Evolutionary conservation across 495 filamentous ascomycete species (phyloP), one percentile per base, ranked within the genome.

Genomic region (Aspergillus carlsbadensis): DNA sequence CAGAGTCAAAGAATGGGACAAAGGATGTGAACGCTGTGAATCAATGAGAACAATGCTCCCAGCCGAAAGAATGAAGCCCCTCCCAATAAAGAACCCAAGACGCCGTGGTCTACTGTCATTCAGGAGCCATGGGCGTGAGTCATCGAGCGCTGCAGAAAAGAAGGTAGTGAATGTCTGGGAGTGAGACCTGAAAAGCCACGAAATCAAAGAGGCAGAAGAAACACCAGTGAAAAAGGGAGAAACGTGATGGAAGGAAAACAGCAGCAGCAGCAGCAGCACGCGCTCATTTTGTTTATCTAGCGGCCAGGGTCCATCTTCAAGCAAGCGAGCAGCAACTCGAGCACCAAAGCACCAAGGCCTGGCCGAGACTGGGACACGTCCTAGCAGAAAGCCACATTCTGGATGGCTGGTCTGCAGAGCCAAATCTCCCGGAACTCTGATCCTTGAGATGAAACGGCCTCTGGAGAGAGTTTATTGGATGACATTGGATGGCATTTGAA

Each of bases 11-110:
- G 42, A 50, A 51, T n/a, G 37, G 37, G 8, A n/a, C 18, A 49
- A 56, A 46, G 52, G 49, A 20, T 15, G 17, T 35, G n/a, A n/a
- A 51, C 17, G 35, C 46, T 15, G 31, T 56, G 45, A 47, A 56
- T 56, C 45, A 52, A 60, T 51, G 43, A 29, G 24, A 49, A 59
- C 50, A 54, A 59, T 54, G 33, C 46, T n/a, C n/a, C 21, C 24
- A 47, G 8, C 26, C 46, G n/a, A 43, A 43, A 58, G 20, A 46
- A 53, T 36, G 26, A 40, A n/a, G n/a, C n/a, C 35, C 39, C 48
- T 40, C 41, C 56, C 22, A 10, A 41, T 47, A 33, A 5, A 29
- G n/a, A 41, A 15, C 49, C 18, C 17, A 48, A 41, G 20, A 58
- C 15, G 29, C 46, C 39, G 21, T 8, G 4, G 46, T 41, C 21